Evolutionary conservation across 2,329 filamentous ascomycete genomes (phyloP), one percentile per base, ranked within the genome.

Genomic region (Calonectria fujianensis): DNA sequence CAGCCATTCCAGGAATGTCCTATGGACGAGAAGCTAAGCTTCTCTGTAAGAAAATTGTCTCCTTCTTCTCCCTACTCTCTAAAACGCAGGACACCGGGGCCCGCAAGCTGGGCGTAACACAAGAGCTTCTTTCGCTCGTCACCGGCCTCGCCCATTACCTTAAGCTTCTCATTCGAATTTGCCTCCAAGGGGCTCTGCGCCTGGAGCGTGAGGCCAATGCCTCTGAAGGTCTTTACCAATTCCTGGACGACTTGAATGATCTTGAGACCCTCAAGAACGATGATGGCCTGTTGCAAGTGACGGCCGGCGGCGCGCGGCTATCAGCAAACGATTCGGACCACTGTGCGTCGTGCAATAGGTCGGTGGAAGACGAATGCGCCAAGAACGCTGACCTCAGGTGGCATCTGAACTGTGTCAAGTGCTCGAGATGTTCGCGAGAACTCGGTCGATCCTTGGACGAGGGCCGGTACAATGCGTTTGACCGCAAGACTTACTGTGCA

Each of bases 21-120:
- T 99, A 98, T 83, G 94, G 94, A 24, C 93, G 97, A 81, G 97
- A 99, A 87, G 95, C 97, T n/a, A 99, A 99, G 86, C 90, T 99
- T 66, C 91, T 99, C n/a, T 99, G 97, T 89, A 99, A 99, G 86
- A 99, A 99, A 86, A 98, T 99, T 70, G 97, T 99, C 8, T 95
- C 96, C 32, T 99, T 99, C 88, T 99, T 99, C 84, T 96, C 96
- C 16, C 88, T 99, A 24, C 89, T 99, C 11, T 98, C 96, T 8
- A 98, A 98, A 84, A 97, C 96, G 1, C 96, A 98, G 83, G 96
- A 98, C 82, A 95, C 93, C 11, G 95, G 94, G n/a, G 93, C 95
- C 48, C 91, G 95, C 73, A 97, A 98, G 83, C 91, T 98, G 52
- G 97, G 97, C 54, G 97, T 99, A 39, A 99, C 97, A 11, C 97